These are phyloP conservation scores for Neopestalotiopsis sp. DNA, from an alignment of 2,329 filamentous ascomycete genomes.

Conservation along the genomic window DNA sequence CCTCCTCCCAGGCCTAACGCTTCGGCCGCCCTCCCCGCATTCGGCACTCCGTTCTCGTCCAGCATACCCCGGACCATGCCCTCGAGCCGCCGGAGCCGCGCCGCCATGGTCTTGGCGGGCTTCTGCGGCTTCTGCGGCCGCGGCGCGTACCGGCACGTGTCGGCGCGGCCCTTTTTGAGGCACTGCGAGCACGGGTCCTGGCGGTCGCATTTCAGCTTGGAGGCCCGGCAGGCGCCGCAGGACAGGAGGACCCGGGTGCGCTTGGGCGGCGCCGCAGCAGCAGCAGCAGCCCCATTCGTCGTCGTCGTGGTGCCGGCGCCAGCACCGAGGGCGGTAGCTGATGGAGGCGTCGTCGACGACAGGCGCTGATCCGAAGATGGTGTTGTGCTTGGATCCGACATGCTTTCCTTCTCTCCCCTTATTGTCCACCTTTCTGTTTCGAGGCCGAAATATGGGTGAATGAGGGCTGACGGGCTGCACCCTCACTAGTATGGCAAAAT, in stretches of 20 bases:
- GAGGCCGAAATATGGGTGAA: too few species aligned
- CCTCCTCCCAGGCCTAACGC: too few species aligned
- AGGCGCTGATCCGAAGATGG: not conserved
- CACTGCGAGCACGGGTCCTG: conserved; percentile 57
- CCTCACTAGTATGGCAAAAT: too few species aligned
- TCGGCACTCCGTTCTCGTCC: conserved; percentile 40
- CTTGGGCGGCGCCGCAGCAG: conserved; percentile 35
- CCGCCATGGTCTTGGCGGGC: conserved; percentile 56
- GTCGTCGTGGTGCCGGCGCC: conserved; percentile 1
- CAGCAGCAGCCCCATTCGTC: too few species aligned
- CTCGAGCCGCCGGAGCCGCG: conserved; percentile 59
- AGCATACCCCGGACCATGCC: conserved; percentile 63
- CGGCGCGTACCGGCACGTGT: conserved; percentile 55
- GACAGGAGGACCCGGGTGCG: conserved; percentile 56
- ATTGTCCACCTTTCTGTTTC: too few species aligned
- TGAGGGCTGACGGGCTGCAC: too few species aligned
- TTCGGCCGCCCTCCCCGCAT: not conserved
- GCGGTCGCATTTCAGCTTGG: conserved; percentile 64
- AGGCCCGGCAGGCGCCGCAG: conserved; percentile 56
- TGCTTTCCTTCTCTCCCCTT: too few species aligned
- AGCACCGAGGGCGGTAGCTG: not conserved
- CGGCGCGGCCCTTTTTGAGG: conserved; percentile 50
- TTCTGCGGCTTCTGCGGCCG: conserved; percentile 43
- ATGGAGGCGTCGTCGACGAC: not conserved
- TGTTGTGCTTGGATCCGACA: too few species aligned